Evolutionary conservation across 106 monocot genomes (phyloP).

Genomic region (Gastrodia elata): DNA sequence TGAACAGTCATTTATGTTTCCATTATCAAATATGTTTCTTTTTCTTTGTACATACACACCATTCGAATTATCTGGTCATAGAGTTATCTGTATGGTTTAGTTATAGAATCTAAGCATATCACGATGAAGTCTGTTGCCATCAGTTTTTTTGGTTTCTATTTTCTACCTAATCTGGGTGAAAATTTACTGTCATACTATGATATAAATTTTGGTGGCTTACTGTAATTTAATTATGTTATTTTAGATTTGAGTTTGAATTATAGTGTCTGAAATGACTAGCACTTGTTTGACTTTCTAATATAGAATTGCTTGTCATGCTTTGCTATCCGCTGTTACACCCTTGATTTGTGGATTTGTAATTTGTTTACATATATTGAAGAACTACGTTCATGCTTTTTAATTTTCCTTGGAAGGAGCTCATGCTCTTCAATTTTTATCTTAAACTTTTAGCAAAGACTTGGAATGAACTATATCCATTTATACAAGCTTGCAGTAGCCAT

Average conservation of each 20-base stretch:
- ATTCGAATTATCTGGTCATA: not conserved
- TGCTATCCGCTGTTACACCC: not conserved
- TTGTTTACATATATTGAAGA: not conserved
- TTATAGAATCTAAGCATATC: not conserved
- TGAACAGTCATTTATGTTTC: not conserved
- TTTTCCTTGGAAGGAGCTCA: not conserved
- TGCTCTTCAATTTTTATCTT: not conserved
- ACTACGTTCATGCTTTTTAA: not conserved
- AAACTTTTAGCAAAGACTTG: not conserved
- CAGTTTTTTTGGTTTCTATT: not conserved
- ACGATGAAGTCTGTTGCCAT: not conserved
- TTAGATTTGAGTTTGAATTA: not conserved
- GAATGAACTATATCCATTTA: not conserved
- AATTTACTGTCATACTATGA: not conserved
- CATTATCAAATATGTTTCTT: not conserved
- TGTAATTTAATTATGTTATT: not conserved
- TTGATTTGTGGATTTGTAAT: not conserved
- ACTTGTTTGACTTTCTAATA: too few species aligned
- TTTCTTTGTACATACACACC: not conserved
- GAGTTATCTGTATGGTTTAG: not conserved
- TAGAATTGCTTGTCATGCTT: not conserved
- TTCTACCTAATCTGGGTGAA: not conserved
- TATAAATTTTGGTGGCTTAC: not conserved
- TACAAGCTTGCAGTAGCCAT: not conserved
- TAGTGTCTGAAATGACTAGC: too few species aligned